Conservation (phyloP, 176 grass and related monocot genomes). For the Carex pumila region DNA sequence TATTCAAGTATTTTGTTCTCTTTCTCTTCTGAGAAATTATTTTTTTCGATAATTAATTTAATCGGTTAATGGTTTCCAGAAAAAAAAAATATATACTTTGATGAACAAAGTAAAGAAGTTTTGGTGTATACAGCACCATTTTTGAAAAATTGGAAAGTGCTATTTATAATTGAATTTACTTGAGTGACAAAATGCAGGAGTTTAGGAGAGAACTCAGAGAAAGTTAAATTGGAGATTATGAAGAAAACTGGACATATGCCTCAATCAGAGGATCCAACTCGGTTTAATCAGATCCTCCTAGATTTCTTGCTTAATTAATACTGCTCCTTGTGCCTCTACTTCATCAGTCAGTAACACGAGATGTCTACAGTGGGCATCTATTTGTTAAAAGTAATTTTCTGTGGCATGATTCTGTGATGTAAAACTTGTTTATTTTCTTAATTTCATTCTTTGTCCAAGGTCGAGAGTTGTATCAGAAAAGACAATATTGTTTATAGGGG, state of each 20-base stretch:
- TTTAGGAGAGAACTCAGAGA: conserved; percentile 39
- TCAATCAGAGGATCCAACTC: conserved; percentile 53
- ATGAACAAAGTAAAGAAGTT: not conserved
- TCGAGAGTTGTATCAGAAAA: not conserved
- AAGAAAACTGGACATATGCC: conserved; percentile 58
- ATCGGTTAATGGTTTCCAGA: not conserved
- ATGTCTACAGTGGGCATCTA: not conserved
- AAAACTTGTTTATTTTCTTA: not conserved
- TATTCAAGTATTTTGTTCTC: not conserved
- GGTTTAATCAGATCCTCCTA: conserved; percentile 53
- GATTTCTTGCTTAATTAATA: conserved; percentile 44
- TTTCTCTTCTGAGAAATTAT: not conserved
- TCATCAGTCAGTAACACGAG: not conserved
- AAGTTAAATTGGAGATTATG: conserved; percentile 45
- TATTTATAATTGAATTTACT: not conserved
- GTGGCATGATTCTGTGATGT: not conserved
- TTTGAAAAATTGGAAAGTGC: not conserved
- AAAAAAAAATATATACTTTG: not conserved
- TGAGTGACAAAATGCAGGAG: conserved; percentile 25
- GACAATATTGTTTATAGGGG: no score
- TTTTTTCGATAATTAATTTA: no score
- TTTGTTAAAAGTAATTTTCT: not conserved
- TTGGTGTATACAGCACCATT: not conserved
- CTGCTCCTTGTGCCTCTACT: conserved; percentile 22
- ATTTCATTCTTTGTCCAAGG: not conserved